phyloP scores from a whole-genome alignment of 495 filamentous ascomycete species.

The Bombardia bombarda region DNA sequence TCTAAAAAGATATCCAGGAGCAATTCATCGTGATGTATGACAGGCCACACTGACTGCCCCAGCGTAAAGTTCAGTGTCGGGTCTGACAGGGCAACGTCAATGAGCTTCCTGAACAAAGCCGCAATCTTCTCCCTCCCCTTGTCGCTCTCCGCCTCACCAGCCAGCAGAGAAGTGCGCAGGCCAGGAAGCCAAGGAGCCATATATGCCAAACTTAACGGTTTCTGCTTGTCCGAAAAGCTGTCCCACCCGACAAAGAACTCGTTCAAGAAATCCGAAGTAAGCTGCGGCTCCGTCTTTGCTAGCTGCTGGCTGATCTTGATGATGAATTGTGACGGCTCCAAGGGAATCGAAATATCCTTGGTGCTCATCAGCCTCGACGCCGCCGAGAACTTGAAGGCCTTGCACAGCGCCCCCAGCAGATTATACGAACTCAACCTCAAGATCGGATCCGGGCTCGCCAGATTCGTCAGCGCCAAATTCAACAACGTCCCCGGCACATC shows the following conservation, averaged over 20 bases:
- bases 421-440: conserved; percentile 57
- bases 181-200: conserved; percentile 59
- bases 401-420: conserved; percentile 52
- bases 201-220: conserved; percentile 54
- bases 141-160: conserved; percentile 49
- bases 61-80: conserved; percentile 47
- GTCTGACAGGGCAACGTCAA: conserved; percentile 51
- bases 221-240: conserved; percentile 52
- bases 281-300: conserved; percentile 51
- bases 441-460: conserved; percentile 47
- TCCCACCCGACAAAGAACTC: conserved; percentile 66
- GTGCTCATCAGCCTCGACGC: conserved; percentile 50
- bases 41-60: conserved; percentile 53
- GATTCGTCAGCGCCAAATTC: conserved; percentile 56
- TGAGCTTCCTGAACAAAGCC: conserved; percentile 52
- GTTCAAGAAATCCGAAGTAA: conserved; percentile 58
- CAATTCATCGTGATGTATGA: conserved; percentile 53
- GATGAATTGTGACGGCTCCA: conserved; percentile 54
- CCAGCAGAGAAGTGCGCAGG: conserved; percentile 46
- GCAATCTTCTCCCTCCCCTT: conserved; percentile 54
- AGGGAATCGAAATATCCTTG: conserved; percentile 51
- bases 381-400: conserved; percentile 54
- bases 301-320: conserved; percentile 54
- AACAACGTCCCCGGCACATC: conserved; percentile 60
- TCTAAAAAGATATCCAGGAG: conserved; percentile 56